Evolutionary conservation across 1,284 basidiomycete species (phyloP), one percentile per base, ranked within the genome.

Genomic region (Moesziomyces antarcticus): DNA sequence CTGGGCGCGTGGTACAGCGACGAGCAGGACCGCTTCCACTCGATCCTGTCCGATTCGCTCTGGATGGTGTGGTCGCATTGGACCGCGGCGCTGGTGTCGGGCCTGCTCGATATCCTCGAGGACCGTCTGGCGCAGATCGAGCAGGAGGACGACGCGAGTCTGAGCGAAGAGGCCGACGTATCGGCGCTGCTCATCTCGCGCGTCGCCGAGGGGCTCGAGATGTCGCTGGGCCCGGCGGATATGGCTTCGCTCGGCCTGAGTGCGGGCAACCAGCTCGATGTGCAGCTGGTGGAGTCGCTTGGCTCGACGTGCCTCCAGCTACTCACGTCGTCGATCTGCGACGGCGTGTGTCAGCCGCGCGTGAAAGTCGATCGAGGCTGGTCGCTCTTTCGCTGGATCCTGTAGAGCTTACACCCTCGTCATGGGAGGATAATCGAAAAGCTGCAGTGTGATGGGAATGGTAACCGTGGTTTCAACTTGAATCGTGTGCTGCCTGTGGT

Each of bases 61-160:
- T 74, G 67, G 66, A 74, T 66, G 62, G 72, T 74, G 3, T 74
- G 72, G 72, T 61, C 61, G 18, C 66, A 69, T 20, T 74, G 72
- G 72, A 70, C 66, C 22, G 58, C 52, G 30, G 72, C 72, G 7
- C 67, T 74, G 30, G 46, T 74, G 10, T 58, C 55, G 13, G 72
- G 72, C 6, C 47, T 74, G 22, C 50, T 74, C 20, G 72, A 74
- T 27, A 51, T 74, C 5, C 35, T 70, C 10, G 60, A 69, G 40
- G 71, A 73, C 18, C 35, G 60, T n/a, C 50, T 73, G 42, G 59
- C 58, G 20, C 55, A 59, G 59, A 52, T 66, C 21, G 63, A 61
- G 18, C 41, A 52, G 11, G 62, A 60, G 5, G 50, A 50, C 10
- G 33, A 42, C 7, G 41, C 46, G 20, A 20, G 22, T 3, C n/a